Conservation (phyloP, 352 stramenopile species). For the Pythium phragmitis region DNA sequence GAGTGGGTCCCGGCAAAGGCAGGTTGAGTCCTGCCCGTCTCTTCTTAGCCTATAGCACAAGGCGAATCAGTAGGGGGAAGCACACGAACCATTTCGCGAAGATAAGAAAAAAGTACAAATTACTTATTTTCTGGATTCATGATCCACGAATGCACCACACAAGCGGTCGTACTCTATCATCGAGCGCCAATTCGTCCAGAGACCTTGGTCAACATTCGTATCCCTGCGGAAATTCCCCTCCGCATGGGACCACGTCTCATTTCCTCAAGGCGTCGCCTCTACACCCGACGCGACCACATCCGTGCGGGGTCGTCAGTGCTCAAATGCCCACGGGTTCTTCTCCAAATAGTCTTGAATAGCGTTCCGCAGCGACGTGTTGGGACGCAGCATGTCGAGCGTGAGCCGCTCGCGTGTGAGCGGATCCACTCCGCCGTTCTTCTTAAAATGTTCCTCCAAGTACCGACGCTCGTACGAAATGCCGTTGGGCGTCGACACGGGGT, state of each 20-base stretch:
- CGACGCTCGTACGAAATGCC: constrained; percentile 76
- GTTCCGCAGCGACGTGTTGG: constrained; percentile 60
- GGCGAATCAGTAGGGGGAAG: too few species aligned
- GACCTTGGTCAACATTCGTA: too few species aligned
- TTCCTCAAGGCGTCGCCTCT: too few species aligned
- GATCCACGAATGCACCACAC: not conserved
- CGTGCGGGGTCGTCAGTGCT: constrained; percentile 32
- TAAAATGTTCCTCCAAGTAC: constrained; percentile 69
- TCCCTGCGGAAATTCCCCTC: too few species aligned
- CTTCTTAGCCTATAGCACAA: not conserved
- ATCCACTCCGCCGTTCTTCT: constrained; percentile 63
- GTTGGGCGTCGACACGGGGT: constrained; percentile 77
- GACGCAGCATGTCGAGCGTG: constrained; percentile 68
- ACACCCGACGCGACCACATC: too few species aligned
- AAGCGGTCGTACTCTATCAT: too few species aligned
- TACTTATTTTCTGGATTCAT: not conserved
- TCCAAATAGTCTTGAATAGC: constrained; percentile 78
- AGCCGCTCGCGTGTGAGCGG: constrained; percentile 66
- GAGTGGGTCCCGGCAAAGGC: too few species aligned
- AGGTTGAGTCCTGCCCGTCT: not conserved
- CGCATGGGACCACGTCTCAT: too few species aligned
- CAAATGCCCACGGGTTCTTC: constrained; percentile 75
- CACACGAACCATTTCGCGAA: not conserved
- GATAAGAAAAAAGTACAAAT: not conserved
- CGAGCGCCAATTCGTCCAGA: too few species aligned